These are phyloP conservation scores for Alternaria ventricosa DNA, from an alignment of 2,329 filamentous ascomycete species.

Conservation along the genomic window DNA sequence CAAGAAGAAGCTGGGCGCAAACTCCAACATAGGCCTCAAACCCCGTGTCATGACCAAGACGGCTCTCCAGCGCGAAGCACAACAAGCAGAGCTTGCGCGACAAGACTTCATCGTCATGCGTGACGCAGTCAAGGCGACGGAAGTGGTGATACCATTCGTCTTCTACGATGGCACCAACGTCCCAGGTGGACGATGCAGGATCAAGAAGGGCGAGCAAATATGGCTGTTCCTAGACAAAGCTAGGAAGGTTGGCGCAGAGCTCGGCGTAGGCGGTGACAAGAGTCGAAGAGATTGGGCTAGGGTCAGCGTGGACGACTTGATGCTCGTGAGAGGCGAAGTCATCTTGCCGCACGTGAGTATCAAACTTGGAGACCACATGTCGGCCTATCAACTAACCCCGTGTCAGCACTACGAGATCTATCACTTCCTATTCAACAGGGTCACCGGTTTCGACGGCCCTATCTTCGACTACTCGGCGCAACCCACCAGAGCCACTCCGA, in stretches of 20 bases:
- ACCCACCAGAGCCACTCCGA: slow-evolving; percentile 52
- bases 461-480: slow-evolving; percentile 78
- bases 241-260: slow-evolving; percentile 84
- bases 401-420: slow-evolving; percentile 93
- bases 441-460: slow-evolving; percentile 72
- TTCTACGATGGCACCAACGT: slow-evolving; percentile 96
- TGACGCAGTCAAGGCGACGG: slow-evolving; percentile 84
- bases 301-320: slow-evolving; percentile 92
- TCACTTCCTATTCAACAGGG: slow-evolving; percentile 93
- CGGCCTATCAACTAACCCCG: slow-evolving; percentile 16
- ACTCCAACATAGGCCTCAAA: slow-evolving; percentile 60
- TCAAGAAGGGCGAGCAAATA: slow-evolving; percentile 91
- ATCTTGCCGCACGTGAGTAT: slow-evolving; percentile 86
- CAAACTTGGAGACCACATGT: neutral
- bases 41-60: slow-evolving; percentile 81
- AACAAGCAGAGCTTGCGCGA: slow-evolving; percentile 74
- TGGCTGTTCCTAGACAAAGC: slow-evolving; percentile 95
- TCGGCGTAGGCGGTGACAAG: slow-evolving; percentile 73
- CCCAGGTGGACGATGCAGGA: slow-evolving; percentile 79
- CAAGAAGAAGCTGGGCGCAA: slow-evolving; percentile 64
- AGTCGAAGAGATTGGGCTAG: slow-evolving; percentile 85
- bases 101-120: slow-evolving; percentile 84
- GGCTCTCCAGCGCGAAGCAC: slow-evolving; percentile 78
- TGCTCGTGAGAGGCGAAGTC: slow-evolving; percentile 87
- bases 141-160: slow-evolving; percentile 91